A percentile compares a stretch with the other conserved stretches of the same genome.
These are phyloP conservation scores for Backusella circina DNA, from an alignment of 192 early-diverging fungal species.

Conservation along the genomic window DNA sequence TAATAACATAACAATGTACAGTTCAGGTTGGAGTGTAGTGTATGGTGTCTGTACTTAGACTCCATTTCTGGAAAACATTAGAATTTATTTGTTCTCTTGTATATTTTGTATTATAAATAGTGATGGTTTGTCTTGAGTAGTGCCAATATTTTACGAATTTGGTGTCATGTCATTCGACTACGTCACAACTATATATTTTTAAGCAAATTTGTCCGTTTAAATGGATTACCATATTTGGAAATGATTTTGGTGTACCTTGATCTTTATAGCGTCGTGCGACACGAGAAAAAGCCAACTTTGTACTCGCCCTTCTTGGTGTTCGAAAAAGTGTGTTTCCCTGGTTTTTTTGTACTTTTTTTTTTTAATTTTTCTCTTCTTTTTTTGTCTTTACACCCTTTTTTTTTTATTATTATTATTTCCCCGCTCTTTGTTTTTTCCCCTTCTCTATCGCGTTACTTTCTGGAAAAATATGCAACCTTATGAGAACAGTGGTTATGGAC, in stretches of 20 bases:
- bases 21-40: too few species aligned
- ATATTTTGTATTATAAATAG: too few species aligned
- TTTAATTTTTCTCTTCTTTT: background rate
- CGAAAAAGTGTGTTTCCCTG: too few species aligned
- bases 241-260: background rate
- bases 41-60: too few species aligned
- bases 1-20: too few species aligned
- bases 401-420: background rate
- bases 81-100: too few species aligned
- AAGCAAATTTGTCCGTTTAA: background rate
- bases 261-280: background rate
- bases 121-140: too few species aligned
- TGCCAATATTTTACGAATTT: too few species aligned
- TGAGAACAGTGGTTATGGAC: background rate
- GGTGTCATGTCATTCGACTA: too few species aligned
- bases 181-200: background rate
- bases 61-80: too few species aligned
- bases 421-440: background rate
- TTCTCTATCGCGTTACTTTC: background rate
- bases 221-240: background rate
- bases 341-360: background rate
- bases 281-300: background rate
- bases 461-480: background rate
- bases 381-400: background rate
- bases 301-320: background rate